Conservation (phyloP, 75 land plant species). For the Selaginella tamariscina region DNA sequence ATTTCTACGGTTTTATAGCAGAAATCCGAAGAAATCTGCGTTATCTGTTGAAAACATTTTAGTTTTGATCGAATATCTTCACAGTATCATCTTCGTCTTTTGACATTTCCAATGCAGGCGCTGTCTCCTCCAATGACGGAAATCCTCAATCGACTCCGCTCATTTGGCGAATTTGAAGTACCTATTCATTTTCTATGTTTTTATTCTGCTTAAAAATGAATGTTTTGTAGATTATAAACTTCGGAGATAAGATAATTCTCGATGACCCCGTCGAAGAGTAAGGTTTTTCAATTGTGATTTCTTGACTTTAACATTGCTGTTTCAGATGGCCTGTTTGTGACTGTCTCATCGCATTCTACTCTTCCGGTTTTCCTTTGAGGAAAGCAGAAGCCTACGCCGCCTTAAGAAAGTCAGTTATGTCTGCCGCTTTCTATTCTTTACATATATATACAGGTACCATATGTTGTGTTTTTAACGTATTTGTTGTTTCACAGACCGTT, state of each 20-base stretch:
- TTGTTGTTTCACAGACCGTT: constrained; percentile 57
- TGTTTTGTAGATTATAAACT: constrained; percentile 48
- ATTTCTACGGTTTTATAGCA: too few species aligned
- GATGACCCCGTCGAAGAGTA: constrained; percentile 87
- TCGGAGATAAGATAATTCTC: constrained; percentile 85
- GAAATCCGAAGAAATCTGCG: not conserved
- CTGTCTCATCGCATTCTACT: constrained; percentile 94
- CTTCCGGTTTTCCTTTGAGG: constrained; percentile 85
- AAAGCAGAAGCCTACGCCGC: constrained; percentile 90
- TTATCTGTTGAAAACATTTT: not conserved
- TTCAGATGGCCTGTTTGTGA: constrained; percentile 98
- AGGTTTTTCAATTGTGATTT: constrained; percentile 1
- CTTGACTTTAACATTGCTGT: not conserved
- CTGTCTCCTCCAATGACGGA: constrained; percentile 88
- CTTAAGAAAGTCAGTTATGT: constrained; percentile 59
- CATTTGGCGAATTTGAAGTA: constrained; percentile 98
- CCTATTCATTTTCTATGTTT: not conserved
- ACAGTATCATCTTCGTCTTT: too few species aligned
- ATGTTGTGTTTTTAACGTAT: constrained; percentile 8
- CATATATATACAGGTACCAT: not conserved
- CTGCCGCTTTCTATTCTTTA: constrained; percentile 1
- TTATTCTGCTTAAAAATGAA: not conserved
- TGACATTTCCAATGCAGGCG: constrained; percentile 41
- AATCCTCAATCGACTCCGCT: constrained; percentile 64
- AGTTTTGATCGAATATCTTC: constrained; percentile 8